Conservation (phyloP, 257 asterid genomes). For the Solanum medicagineum region DNA sequence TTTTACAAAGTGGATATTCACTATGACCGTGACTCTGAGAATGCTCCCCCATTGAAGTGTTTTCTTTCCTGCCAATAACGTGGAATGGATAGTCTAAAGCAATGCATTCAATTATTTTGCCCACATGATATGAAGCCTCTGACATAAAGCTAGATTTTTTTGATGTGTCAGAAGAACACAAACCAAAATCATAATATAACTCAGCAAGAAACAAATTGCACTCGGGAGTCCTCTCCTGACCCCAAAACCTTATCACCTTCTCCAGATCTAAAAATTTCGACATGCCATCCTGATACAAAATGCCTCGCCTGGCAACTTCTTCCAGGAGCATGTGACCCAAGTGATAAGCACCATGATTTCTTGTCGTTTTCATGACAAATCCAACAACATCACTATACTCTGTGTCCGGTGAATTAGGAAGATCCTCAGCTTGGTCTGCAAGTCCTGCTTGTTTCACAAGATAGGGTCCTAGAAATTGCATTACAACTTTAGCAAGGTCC, state of each 20-base stretch:
- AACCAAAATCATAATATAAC: slow-evolving; percentile 76
- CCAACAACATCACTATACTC: slow-evolving; percentile 49
- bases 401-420: slow-evolving; percentile 29
- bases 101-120: slow-evolving; percentile 75
- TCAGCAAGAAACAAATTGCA: slow-evolving; percentile 88
- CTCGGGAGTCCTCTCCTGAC: slow-evolving; percentile 68
- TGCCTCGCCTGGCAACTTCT: slow-evolving; percentile 49
- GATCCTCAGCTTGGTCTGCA: slow-evolving; percentile 21
- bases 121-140: slow-evolving; percentile 78
- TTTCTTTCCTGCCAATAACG: slow-evolving; percentile 18
- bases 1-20: slow-evolving; percentile 28
- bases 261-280: slow-evolving; percentile 72
- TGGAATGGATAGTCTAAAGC: slow-evolving; percentile 58
- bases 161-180: slow-evolving; percentile 40
- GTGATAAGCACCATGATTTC: slow-evolving; percentile 75
- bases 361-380: slow-evolving; percentile 44
- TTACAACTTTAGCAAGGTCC: slow-evolving; percentile 70
- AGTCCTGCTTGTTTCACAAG: slow-evolving; percentile 31
- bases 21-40: slow-evolving; percentile 20
- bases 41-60: slow-evolving; percentile 12
- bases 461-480: slow-evolving; percentile 61
- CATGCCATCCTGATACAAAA: slow-evolving; percentile 42
- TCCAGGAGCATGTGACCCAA: slow-evolving; percentile 73
- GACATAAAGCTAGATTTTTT: slow-evolving; percentile 36
- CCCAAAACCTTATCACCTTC: slow-evolving; percentile 75